phyloP scores from a whole-genome alignment of 495 filamentous ascomycete species.

The Beverwykella pulmonaria region DNA sequence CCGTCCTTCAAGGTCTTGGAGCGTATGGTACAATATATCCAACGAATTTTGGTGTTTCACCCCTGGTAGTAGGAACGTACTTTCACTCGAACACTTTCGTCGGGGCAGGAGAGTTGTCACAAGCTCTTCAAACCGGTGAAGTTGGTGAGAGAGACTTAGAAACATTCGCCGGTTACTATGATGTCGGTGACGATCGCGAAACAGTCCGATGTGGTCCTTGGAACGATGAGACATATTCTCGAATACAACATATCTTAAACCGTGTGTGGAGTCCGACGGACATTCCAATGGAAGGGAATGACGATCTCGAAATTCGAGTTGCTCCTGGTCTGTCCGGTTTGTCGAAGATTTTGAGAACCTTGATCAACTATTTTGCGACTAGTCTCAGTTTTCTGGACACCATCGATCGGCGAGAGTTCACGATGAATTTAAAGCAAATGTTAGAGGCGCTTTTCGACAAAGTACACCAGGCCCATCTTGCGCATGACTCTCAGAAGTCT shows the following conservation, averaged over 20 bases:
- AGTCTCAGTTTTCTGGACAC: slow-evolving; percentile 58
- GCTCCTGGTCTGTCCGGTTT: background rate
- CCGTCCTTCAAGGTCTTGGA: slow-evolving; percentile 57
- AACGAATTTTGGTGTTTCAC: slow-evolving; percentile 71
- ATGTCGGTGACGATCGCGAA: slow-evolving; percentile 22
- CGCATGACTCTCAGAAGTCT: background rate
- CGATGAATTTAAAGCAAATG: slow-evolving; percentile 27
- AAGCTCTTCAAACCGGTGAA: slow-evolving; percentile 25
- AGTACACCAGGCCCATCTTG: background rate
- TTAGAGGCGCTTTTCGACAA: slow-evolving; percentile 10
- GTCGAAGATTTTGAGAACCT: slow-evolving; percentile 36
- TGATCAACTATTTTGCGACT: slow-evolving; percentile 55
- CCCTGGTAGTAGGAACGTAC: slow-evolving; percentile 67
- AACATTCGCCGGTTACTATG: slow-evolving; percentile 38
- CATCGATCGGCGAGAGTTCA: slow-evolving; percentile 43
- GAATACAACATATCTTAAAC: slow-evolving; percentile 12
- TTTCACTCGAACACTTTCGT: slow-evolving; percentile 78
- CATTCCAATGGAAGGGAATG: background rate
- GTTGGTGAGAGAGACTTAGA: slow-evolving; percentile 51
- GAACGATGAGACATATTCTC: slow-evolving; percentile 40
- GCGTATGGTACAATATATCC: slow-evolving; percentile 67
- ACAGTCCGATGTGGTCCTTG: slow-evolving; percentile 40
- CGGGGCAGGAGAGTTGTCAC: slow-evolving; percentile 66
- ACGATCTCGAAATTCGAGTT: background rate
- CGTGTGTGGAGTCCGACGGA: slow-evolving; percentile 9